A percentile compares a stretch with the other conserved stretches of the same genome.
Evolutionary conservation across 805 yeast genomes (phyloP).

Genomic region (Myxozyma vanderwaltii): DNA sequence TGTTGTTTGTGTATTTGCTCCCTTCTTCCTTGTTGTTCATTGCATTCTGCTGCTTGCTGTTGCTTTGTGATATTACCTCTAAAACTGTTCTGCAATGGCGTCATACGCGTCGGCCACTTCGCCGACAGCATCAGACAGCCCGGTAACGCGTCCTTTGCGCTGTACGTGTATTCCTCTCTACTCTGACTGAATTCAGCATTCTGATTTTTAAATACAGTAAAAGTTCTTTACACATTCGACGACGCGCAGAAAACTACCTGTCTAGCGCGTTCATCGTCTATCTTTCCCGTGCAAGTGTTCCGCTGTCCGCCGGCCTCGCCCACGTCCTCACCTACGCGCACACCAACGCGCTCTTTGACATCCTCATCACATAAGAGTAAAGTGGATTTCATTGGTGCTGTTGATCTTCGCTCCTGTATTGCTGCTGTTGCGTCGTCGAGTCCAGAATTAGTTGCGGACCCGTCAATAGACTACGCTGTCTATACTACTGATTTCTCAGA

Average conservation of each 20-base stretch:
- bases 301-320: constrained; percentile 25
- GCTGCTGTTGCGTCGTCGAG: constrained; percentile 41
- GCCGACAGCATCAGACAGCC: constrained; percentile 3
- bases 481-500: constrained; percentile 47
- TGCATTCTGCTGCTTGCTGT: background rate
- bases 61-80: background rate
- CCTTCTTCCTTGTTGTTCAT: background rate
- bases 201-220: constrained; percentile 31
- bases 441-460: constrained; percentile 44
- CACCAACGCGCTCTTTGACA: background rate
- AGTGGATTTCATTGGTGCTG: constrained; percentile 38
- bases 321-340: constrained; percentile 8
- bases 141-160: constrained; percentile 27
- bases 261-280: constrained; percentile 40
- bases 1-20: background rate
- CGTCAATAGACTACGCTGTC: constrained; percentile 45
- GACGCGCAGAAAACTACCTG: constrained; percentile 40
- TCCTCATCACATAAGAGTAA: constrained; percentile 1
- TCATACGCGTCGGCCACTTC: constrained; percentile 10
- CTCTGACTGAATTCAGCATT: background rate
- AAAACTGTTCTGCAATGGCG: background rate
- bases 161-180: constrained; percentile 5
- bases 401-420: constrained; percentile 42
- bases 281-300: constrained; percentile 35
- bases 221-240: constrained; percentile 46